phyloP scores from a whole-genome alignment of 768 basidiomycete genomes.

The Filobasidium floriforme region DNA sequence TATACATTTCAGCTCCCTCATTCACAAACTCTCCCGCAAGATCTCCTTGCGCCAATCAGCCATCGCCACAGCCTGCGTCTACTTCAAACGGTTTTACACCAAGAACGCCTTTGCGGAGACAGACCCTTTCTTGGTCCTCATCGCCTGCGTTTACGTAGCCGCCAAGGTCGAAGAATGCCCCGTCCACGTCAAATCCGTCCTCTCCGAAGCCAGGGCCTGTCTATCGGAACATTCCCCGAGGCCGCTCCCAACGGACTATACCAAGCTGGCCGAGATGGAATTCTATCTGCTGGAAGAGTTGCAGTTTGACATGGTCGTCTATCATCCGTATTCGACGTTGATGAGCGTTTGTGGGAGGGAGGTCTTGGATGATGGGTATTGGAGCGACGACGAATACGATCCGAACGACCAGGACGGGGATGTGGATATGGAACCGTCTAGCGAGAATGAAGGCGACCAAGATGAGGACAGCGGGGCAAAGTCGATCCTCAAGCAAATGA shows the following conservation, averaged over 20 bases:
- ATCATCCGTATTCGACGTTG: conserved; percentile 90
- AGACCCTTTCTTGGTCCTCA: conserved; percentile 84
- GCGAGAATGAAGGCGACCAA: conserved; percentile 54
- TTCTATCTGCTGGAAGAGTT: conserved; percentile 96
- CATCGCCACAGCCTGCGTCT: conserved; percentile 86
- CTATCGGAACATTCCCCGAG: conserved; percentile 13
- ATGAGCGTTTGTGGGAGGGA: conserved; percentile 66
- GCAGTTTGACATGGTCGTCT: conserved; percentile 85
- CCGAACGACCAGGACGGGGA: conserved; percentile 28
- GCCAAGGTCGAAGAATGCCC: conserved; percentile 97
- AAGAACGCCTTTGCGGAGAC: conserved; percentile 95
- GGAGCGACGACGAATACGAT: conserved; percentile 26
- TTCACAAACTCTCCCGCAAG: conserved; percentile 78
- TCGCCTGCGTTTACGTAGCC: conserved; percentile 90
- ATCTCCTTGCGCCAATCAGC: conserved; percentile 76
- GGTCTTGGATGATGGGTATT: conserved; percentile 45
- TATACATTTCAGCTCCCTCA: conserved; percentile 77
- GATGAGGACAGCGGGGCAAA: conserved; percentile 44
- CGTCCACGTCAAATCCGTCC: conserved; percentile 84
- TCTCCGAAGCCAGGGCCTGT: conserved; percentile 57
- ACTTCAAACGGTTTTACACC: conserved; percentile 92
- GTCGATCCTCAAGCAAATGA: conserved; percentile 27
- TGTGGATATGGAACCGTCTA: conserved; percentile 52
- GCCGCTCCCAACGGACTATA: conserved; percentile 70
- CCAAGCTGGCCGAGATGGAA: conserved; percentile 95